Evolutionary conservation across 805 yeast genomes (phyloP).

Genomic region (Debaryomyces castellii): DNA sequence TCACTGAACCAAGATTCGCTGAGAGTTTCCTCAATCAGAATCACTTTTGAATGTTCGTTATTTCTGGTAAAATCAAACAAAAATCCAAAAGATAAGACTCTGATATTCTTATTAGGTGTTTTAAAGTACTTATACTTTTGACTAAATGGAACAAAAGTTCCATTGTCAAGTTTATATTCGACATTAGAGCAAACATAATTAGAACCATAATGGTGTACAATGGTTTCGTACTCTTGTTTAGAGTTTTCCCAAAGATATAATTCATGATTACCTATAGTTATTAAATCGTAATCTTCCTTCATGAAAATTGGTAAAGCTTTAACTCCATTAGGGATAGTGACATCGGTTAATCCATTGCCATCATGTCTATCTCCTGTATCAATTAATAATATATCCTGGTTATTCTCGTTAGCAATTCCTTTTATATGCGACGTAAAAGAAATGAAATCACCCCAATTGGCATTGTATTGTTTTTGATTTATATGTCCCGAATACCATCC

Average conservation of each 20-base stretch:
- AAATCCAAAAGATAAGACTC: constrained; percentile 72
- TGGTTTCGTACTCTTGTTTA: constrained; percentile 58
- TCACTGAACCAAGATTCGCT: constrained; percentile 63
- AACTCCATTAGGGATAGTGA: constrained; percentile 70
- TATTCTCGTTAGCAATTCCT: constrained; percentile 38
- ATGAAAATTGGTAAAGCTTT: constrained; percentile 63
- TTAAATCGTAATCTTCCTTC: constrained; percentile 66
- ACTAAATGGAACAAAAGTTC: constrained; percentile 64
- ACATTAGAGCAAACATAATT: constrained; percentile 74
- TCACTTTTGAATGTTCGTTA: constrained; percentile 63
- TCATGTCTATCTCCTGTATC: constrained; percentile 95
- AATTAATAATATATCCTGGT: constrained; percentile 66
- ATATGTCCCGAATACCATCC: constrained; percentile 94
- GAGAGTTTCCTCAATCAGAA: constrained; percentile 55
- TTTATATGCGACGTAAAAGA: constrained; percentile 61
- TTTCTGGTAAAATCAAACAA: constrained; percentile 70
- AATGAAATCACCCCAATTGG: constrained; percentile 90
- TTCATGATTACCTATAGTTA: constrained; percentile 92
- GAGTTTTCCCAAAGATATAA: constrained; percentile 69
- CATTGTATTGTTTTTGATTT: constrained; percentile 72
- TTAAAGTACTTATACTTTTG: constrained; percentile 60
- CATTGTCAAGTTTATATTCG: constrained; percentile 47
- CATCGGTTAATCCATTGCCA: constrained; percentile 88
- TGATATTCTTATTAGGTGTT: constrained; percentile 52
- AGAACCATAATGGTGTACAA: constrained; percentile 60